Percentiles rank a stretch among this genome's conserved stretches.
Conservation (phyloP, 2,329 filamentous ascomycete species). For the Esteya vermicola region DNA sequence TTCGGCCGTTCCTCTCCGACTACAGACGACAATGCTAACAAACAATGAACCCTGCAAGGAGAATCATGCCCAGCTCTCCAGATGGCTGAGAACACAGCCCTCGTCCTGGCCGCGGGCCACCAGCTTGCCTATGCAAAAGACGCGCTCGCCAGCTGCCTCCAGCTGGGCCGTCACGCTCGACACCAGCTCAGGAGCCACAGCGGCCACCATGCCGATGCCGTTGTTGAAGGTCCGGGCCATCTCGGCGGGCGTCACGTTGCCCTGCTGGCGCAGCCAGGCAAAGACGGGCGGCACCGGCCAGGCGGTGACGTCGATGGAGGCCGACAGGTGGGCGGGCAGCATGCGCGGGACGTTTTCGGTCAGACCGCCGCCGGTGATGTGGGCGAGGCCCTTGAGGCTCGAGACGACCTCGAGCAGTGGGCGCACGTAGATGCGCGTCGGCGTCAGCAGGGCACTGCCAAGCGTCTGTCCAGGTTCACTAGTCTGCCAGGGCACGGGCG, state of each 20-base stretch:
- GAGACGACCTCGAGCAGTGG: constrained; percentile 50
- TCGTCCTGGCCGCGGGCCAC: constrained; percentile 34
- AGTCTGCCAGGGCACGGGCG: constrained; percentile 54
- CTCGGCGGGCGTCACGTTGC: constrained; percentile 60
- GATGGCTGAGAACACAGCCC: constrained; percentile 48
- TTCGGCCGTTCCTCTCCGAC: too few species aligned
- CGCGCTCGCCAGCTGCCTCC: constrained; percentile 56
- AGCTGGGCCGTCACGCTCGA: constrained; percentile 46
- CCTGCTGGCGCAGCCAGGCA: constrained; percentile 64
- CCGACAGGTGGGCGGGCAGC: constrained; percentile 65
- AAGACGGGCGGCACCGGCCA: constrained; percentile 74
- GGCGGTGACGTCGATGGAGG: constrained; percentile 60
- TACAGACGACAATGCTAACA: too few species aligned
- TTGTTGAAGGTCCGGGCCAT: constrained; percentile 93
- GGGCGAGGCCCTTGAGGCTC: constrained; percentile 80
- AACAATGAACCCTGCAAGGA: too few species aligned
- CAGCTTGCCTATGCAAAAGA: constrained; percentile 62
- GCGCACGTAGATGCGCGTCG: constrained; percentile 89
- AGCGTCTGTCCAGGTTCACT: constrained; percentile 35
- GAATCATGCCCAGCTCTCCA: constrained; percentile 26
- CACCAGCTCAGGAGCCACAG: constrained; percentile 61
- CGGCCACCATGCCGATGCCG: constrained; percentile 88
- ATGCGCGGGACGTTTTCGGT: constrained; percentile 90
- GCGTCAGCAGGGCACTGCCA: constrained; percentile 69
- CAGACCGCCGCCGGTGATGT: constrained; percentile 92